Conservation (phyloP, 257 asterid genomes). For the Lycium ferocissimum region DNA sequence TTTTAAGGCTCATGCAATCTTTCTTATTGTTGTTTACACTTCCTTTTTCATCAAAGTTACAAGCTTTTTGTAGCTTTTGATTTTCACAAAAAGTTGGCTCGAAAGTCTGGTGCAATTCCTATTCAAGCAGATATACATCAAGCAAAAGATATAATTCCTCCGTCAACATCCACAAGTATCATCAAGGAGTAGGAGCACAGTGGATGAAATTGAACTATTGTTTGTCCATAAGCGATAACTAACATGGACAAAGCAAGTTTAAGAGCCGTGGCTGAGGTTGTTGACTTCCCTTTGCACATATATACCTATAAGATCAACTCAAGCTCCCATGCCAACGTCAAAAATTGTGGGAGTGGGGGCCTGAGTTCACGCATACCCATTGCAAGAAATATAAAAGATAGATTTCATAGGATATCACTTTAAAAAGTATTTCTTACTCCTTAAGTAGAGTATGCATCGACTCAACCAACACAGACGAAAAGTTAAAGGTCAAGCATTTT, state of each 20-base stretch:
- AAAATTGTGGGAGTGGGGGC: neutral
- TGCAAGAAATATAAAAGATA: neutral
- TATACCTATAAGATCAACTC: neutral
- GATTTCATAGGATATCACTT: neutral
- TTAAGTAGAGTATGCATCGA: neutral
- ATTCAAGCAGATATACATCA: slow-evolving; percentile 45
- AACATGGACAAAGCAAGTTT: neutral
- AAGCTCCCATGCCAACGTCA: neutral
- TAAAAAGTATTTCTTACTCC: neutral
- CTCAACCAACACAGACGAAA: neutral
- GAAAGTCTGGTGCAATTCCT: slow-evolving; percentile 58
- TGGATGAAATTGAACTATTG: neutral
- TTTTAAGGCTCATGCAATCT: slow-evolving; percentile 46
- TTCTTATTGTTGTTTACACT: slow-evolving; percentile 47
- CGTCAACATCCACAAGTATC: slow-evolving; percentile 26
- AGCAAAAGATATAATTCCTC: slow-evolving; percentile 29
- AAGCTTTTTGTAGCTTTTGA: slow-evolving; percentile 48
- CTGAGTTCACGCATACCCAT: neutral
- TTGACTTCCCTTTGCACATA: neutral
- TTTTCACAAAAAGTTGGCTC: slow-evolving; percentile 39
- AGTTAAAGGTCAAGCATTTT: neutral
- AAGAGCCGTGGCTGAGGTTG: neutral
- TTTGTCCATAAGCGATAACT: neutral
- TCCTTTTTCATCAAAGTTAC: slow-evolving; percentile 50
- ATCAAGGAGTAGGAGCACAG: neutral